Base-by-base conservation (phyloP, 225 moss, liverwort and hornwort species). In the Physcomitrium patens region DNA sequence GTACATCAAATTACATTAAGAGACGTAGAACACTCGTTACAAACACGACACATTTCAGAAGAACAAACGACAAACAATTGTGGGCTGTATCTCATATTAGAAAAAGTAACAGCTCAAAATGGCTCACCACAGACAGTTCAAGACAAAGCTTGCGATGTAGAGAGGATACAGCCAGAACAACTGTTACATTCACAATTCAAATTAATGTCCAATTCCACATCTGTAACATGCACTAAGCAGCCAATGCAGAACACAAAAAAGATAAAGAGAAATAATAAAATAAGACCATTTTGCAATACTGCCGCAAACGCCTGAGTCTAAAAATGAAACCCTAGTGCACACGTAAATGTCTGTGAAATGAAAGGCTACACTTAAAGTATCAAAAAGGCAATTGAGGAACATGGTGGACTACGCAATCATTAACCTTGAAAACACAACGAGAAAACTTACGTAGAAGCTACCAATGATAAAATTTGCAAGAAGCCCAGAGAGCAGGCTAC, bases 101-200 rank as follows among this genome's bases (percentile, higher is more conserved):
- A 60, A 63, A 63, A 67, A 60, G 51, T 46, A 73, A 49, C 66
- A 77, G 66, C 56, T 67, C 60, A 78, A 63, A 58, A 17, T 57
- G 54, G 71, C 81, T 78, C 86, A 96, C 96, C 96, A 97, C 79
- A 97, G 81, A 75, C 92, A 92, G 80, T 94, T 97, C 75, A 92
- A 79, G 44, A 97, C 77, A 71, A 92, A 94, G 72, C 89, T 97
- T 77, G 90, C 78, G 60, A 97, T 87, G 76, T 94, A 94, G 64
- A 97, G 81, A 59, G 96, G 96, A 79, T 87, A 97, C 23, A 97
- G 84, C 96, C 94, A 97, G 75, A 88, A 92, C 62, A 86, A 86
- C 96, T 96, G 92, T 77, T 85, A 83, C 62, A 82, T 68, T 68
- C 69, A 61, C 20, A 60, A 69, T 46, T 58, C 41, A 52, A 71